Evolutionary conservation across 108 stramenopile genomes (phyloP), one percentile per base, ranked within the genome.

Genomic region (Mayamaea pseudoterrestris): DNA sequence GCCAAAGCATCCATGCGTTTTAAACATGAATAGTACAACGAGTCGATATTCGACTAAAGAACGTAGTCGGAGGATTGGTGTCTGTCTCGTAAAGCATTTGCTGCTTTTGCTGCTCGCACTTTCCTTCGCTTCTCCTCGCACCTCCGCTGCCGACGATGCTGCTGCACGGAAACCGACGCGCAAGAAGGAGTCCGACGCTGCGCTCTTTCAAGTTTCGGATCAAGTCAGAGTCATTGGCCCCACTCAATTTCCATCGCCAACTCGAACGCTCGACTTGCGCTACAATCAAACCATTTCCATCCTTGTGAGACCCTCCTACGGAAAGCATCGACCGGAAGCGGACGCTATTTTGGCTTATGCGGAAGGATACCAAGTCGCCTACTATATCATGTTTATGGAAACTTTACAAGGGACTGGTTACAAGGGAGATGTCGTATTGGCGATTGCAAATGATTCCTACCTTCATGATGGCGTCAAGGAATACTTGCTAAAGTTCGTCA

Each of bases 371-470:
- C 63, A 63, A 21, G 30, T 84, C 14, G 32, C 45, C 1, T 70
- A 77, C 41, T 90, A 85, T 51, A 50, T 84, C 35, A 41, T 60
- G 36, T 84, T 90, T 53, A 58, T 90, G 0, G 78, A 83, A 59
- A 80, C 77, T 7, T 49, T 90, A 7, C 41, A 47, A 14, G 37
- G 35, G 1, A 76, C 83, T 9, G 77, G 77, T 18, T 90, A 62
- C 53, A 40, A 34, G 2, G 88, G 88, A 6, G 88, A 90, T 44
- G 61, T 85, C 11, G 88, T 90, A 13, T 44, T 87, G 35, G 74
- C 76, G 26, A 63, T 84, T 44, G 65, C 77, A 5, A 58, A 51
- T 5, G 52, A 63, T 30, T 36, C 50, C 21, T 54, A 69, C 14
- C 32, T 83, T 6, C 61, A 59, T 20, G 45, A 50, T 0, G 61